A percentile compares a stretch with the other conserved stretches of the same genome.
These are phyloP conservation scores for Gossypium bickii DNA, from an alignment of 345 rosid species.

Conservation along the genomic window DNA sequence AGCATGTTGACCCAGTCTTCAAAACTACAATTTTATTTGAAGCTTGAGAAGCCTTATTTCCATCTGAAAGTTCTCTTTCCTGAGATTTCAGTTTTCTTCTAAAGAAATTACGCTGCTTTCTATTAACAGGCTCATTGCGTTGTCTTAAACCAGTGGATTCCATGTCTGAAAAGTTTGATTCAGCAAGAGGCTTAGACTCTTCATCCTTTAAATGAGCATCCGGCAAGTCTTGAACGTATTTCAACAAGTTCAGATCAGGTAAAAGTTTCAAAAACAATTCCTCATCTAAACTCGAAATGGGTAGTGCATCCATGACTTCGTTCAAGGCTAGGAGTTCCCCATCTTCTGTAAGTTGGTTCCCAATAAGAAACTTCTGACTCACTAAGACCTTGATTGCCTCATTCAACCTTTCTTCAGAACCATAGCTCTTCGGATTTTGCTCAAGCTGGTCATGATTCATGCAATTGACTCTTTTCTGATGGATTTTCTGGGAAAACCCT, in stretches of 20 bases:
- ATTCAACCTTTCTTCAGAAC: conserved; percentile 59
- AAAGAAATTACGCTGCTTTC: conserved; percentile 57
- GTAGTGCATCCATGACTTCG: conserved; percentile 79
- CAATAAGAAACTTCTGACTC: conserved; percentile 53
- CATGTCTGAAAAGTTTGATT: conserved; percentile 31
- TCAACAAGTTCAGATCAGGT: conserved; percentile 65
- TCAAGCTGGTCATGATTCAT: conserved; percentile 29
- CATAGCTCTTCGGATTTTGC: conserved; percentile 33
- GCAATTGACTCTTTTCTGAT: conserved; percentile 45
- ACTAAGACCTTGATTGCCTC: conserved; percentile 64
- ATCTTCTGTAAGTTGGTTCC: conserved; percentile 44
- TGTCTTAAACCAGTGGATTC: conserved; percentile 24
- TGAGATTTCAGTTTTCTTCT: conserved; percentile 48
- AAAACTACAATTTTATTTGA: conserved; percentile 67
- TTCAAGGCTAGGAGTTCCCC: conserved; percentile 47
- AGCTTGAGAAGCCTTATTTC: conserved; percentile 37
- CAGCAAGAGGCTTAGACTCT: conserved; percentile 34
- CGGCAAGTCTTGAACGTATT: conserved; percentile 39
- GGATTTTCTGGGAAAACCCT: conserved; percentile 57
- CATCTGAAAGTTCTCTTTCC: conserved; percentile 35
- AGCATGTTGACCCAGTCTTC: conserved; percentile 56
- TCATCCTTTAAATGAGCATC: conserved; percentile 36
- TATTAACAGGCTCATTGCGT: conserved; percentile 35
- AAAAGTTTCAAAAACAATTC: conserved; percentile 70
- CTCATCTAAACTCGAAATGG: conserved; percentile 66